Conservation (phyloP, 2,329 filamentous ascomycete genomes). For the Colletotrichum somersetense region DNA sequence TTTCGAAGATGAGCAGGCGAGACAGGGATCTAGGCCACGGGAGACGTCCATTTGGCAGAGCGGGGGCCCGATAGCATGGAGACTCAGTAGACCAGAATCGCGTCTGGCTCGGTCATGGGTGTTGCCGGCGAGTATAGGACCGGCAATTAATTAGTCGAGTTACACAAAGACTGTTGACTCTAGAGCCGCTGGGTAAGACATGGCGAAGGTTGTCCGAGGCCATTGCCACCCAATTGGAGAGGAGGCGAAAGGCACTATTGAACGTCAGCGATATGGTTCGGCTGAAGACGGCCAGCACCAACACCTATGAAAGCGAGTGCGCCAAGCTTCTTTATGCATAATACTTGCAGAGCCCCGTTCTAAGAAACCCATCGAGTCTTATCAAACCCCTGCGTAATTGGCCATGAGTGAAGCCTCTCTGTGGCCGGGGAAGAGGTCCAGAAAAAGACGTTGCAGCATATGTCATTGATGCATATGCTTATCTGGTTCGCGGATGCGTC, state of each 20-base stretch:
- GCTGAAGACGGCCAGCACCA: neutral
- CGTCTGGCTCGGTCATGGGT: neutral
- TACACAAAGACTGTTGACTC: neutral
- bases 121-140: neutral
- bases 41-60: neutral
- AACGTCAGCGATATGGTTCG: neutral
- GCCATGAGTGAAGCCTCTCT: neutral
- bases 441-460: neutral
- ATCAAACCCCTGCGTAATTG: neutral
- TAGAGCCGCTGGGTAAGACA: neutral
- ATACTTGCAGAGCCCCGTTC: constrained; percentile 13
- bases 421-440: neutral
- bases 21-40: neutral
- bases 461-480: neutral
- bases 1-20: neutral
- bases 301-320: neutral
- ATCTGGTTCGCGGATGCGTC: neutral
- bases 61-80: neutral
- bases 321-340: constrained; percentile 34
- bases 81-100: neutral
- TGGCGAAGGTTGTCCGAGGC: neutral
- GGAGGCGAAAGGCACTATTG: neutral
- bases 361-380: neutral
- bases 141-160: neutral
- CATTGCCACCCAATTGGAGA: neutral